Conservation (phyloP, 1,284 basidiomycete species). For the Ganoderma boninense region DNA sequence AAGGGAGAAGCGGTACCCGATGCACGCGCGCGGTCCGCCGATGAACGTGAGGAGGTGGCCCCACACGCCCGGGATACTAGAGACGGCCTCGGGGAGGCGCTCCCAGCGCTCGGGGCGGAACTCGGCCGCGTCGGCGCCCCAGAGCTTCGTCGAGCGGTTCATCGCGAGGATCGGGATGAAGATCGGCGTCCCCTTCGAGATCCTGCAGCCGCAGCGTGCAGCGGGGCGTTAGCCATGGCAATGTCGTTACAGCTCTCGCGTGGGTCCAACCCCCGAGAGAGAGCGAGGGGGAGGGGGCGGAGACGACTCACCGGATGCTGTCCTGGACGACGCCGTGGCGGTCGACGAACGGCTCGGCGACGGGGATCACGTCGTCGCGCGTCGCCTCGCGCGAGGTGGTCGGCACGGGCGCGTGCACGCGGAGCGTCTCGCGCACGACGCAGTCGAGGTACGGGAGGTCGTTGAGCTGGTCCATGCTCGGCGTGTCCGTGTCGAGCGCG, state of each 20-base stretch:
- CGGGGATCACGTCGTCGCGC: slow-evolving; percentile 56
- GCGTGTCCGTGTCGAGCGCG: slow-evolving; percentile 43
- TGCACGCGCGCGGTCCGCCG: slow-evolving; percentile 67
- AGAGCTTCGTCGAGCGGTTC: slow-evolving; percentile 56
- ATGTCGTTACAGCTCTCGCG: too few relatives aligned
- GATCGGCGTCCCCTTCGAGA: slow-evolving; percentile 53
- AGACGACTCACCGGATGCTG: slow-evolving; percentile 39
- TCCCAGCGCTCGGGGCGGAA: slow-evolving; percentile 73
- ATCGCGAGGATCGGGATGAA: slow-evolving; percentile 57
- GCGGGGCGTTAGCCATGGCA: background rate
- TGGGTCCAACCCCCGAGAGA: too few relatives aligned
- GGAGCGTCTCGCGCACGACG: slow-evolving; percentile 75
- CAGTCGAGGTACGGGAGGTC: slow-evolving; percentile 67
- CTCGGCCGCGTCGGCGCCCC: slow-evolving; percentile 63
- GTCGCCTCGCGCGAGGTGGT: slow-evolving; percentile 58
- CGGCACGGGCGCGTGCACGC: slow-evolving; percentile 71
- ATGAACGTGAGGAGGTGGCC: slow-evolving; percentile 67
- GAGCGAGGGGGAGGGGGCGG: too few relatives aligned
- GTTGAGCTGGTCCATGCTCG: slow-evolving; percentile 67
- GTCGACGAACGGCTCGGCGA: slow-evolving; percentile 42
- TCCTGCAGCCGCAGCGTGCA: slow-evolving; percentile 2
- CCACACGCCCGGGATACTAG: slow-evolving; percentile 65
- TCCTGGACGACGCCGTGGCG: slow-evolving; percentile 39
- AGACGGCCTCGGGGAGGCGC: slow-evolving; percentile 51
- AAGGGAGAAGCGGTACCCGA: slow-evolving; percentile 77